Percentiles rank a stretch among this genome's conserved stretches.
phyloP scores from a whole-genome alignment of 768 basidiomycete species.

The Naganishia friedmannii region DNA sequence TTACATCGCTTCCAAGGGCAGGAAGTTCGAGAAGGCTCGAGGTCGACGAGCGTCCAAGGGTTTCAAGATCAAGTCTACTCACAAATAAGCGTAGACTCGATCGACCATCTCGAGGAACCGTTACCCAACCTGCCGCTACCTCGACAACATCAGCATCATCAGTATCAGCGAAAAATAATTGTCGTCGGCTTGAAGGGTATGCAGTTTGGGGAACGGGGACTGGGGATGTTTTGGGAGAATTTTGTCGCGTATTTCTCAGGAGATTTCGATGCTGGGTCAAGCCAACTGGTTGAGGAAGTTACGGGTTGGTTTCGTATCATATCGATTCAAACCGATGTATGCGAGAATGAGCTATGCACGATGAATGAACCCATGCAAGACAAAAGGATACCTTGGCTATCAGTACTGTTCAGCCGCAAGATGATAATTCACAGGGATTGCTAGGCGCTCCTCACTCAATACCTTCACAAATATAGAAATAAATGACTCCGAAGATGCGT shows the following conservation, averaged over 20 bases:
- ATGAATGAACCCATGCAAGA: constrained; percentile 5
- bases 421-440: no score
- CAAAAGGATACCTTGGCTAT: no score
- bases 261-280: constrained; percentile 23
- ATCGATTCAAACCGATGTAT: constrained; percentile 22
- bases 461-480: no score
- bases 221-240: constrained; percentile 22
- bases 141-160: constrained; percentile 26
- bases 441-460: no score
- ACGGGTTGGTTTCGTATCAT: constrained; percentile 5
- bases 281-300: constrained; percentile 15
- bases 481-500: no score
- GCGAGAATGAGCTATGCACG: constrained; percentile 22
- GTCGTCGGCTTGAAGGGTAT: constrained; percentile 19
- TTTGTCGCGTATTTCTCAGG: constrained; percentile 14
- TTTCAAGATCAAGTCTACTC: constrained; percentile 53
- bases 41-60: constrained; percentile 74
- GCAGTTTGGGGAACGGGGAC: constrained; percentile 14
- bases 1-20: constrained; percentile 89
- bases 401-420: no score
- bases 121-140: background rate
- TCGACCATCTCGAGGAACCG: constrained; percentile 21
- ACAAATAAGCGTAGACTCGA: constrained; percentile 44
- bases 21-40: constrained; percentile 98
- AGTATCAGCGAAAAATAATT: constrained; percentile 15